Conservation (phyloP, 2,329 filamentous ascomycete species). For the Alternaria triticina region DNA sequence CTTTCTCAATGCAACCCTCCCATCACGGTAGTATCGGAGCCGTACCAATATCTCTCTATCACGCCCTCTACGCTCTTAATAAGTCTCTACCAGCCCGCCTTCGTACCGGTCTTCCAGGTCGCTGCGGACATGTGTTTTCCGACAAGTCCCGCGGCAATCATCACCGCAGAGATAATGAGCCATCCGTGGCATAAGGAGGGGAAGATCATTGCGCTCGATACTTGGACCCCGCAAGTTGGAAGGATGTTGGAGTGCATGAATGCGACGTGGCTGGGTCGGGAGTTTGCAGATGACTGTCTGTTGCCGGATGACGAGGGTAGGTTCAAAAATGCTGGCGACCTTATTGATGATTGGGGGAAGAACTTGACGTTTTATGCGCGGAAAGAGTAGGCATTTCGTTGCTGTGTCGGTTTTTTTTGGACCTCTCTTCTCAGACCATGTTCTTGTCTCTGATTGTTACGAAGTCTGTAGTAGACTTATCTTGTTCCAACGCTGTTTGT, state of each 20-base stretch:
- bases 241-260: conserved; percentile 1
- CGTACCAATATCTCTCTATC: conserved; percentile 13
- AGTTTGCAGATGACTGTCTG: background rate
- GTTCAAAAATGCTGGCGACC: background rate
- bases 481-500: background rate
- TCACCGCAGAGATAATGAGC: background rate
- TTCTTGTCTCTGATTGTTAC: background rate
- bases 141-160: conserved; percentile 4
- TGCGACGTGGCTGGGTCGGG: background rate
- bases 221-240: conserved; percentile 1
- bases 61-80: conserved; percentile 7
- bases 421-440: background rate
- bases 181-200: background rate
- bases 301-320: background rate
- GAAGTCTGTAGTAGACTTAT: background rate
- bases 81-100: background rate
- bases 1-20: conserved; percentile 2
- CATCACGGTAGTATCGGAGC: conserved; percentile 8
- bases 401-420: background rate
- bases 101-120: background rate
- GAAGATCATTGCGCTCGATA: background rate
- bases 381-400: background rate
- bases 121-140: conserved; percentile 10
- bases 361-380: background rate
- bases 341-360: background rate